These are phyloP conservation scores for Thuidium tamariscinum DNA, from an alignment of 225 moss, liverwort and hornwort genomes.

Conservation along the genomic window DNA sequence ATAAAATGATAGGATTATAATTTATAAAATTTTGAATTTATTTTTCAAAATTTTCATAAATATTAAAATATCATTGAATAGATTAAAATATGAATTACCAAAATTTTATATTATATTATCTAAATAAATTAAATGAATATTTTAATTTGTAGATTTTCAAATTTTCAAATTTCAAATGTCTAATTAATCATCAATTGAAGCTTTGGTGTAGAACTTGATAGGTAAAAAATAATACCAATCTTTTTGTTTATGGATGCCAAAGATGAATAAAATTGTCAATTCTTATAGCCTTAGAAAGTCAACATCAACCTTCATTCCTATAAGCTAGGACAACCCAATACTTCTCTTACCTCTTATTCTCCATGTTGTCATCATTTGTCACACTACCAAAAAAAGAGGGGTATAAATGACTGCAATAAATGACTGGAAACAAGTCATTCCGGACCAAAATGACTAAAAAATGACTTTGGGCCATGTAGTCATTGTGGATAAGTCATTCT, in stretches of 20 bases:
- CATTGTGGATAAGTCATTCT: too few relatives aligned
- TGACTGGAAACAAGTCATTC: too few relatives aligned
- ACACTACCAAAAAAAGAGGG: too few relatives aligned
- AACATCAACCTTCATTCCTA: not conserved
- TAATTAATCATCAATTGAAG: not conserved
- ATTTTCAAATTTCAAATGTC: not conserved
- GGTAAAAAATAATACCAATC: accelerated
- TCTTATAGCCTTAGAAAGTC: too few relatives aligned
- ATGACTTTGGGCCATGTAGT: too few relatives aligned
- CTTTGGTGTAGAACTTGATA: accelerated
- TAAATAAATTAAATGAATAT: not conserved
- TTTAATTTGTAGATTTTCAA: not conserved
- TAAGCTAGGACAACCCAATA: not conserved
- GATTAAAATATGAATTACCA: too few relatives aligned
- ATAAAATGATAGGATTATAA: not conserved
- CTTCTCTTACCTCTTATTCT: not conserved
- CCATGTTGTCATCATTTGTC: not conserved
- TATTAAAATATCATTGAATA: too few relatives aligned
- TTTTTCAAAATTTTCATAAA: too few relatives aligned
- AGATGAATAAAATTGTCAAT: not conserved
- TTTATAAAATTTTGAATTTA: not conserved
- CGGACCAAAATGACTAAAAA: too few relatives aligned
- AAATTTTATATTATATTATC: not conserved
- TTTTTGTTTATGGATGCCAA: too few relatives aligned
- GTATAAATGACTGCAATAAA: too few relatives aligned